Evolutionary conservation across 1,284 basidiomycete species (phyloP).

Genomic region (Leccinum pachyderme): DNA sequence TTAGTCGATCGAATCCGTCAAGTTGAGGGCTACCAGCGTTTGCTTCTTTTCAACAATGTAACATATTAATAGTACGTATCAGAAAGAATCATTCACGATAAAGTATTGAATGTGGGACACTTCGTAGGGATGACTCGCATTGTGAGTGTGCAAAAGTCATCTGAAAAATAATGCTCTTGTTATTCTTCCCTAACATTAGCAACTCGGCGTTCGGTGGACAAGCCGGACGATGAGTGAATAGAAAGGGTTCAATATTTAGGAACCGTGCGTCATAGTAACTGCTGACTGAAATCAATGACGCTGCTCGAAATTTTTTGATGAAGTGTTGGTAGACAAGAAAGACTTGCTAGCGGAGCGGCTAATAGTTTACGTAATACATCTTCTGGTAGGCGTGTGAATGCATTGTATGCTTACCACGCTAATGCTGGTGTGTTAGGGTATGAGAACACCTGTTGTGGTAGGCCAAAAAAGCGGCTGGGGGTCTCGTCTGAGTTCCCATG

Average conservation of each 20-base stretch:
- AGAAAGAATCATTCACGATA: neutral
- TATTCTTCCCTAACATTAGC: constrained; percentile 45
- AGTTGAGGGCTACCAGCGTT: neutral
- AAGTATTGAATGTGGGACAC: neutral
- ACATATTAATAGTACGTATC: neutral
- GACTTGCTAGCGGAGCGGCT: no score
- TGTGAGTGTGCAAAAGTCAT: constrained; percentile 33
- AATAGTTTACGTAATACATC: no score
- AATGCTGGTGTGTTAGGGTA: no score
- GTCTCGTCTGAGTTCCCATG: no score
- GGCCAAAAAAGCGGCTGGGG: no score
- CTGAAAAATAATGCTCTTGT: constrained; percentile 51
- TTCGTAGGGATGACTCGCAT: neutral
- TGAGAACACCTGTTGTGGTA: no score
- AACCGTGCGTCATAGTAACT: neutral
- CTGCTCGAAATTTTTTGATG: neutral
- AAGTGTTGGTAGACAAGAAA: neutral
- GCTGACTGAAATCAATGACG: neutral
- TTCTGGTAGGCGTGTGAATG: no score
- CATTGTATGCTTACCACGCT: no score
- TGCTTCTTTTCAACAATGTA: neutral
- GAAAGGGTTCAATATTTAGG: constrained; percentile 16
- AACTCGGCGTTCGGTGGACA: constrained; percentile 42
- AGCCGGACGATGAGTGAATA: constrained; percentile 37
- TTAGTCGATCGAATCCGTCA: no score